Conservation (phyloP, 2,329 filamentous ascomycete species). For the Metarhizium guizhouense region DNA sequence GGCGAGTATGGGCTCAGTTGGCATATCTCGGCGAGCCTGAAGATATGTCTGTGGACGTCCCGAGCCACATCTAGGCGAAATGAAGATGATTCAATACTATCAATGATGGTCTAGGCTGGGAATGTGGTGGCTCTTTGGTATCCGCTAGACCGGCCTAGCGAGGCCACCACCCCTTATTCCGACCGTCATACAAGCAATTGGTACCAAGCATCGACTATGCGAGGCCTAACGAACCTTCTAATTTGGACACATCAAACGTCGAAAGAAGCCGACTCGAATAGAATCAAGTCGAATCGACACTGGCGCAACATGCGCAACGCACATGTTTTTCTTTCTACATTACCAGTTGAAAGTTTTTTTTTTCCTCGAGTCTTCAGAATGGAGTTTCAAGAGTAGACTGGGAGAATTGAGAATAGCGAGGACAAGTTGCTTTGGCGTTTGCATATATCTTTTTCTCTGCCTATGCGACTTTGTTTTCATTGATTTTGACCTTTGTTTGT, state of each 20-base stretch:
- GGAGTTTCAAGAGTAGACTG: constrained; percentile 8
- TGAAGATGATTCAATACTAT: neutral
- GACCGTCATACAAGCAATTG: neutral
- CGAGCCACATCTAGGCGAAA: neutral
- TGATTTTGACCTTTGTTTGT: neutral
- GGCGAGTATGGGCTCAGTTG: constrained; percentile 76
- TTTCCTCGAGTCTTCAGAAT: neutral
- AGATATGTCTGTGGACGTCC: constrained; percentile 22
- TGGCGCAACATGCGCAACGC: neutral
- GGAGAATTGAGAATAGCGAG: constrained; percentile 2
- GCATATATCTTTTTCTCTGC: constrained; percentile 4
- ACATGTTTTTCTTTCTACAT: neutral
- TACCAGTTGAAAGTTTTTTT: neutral
- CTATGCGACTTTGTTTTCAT: neutral
- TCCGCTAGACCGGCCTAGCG: neutral
- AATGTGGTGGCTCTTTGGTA: neutral
- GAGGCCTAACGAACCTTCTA: neutral
- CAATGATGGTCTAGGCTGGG: neutral
- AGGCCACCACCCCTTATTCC: neutral
- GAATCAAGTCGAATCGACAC: neutral
- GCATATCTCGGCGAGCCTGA: constrained; percentile 49
- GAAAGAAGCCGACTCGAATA: neutral
- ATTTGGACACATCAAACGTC: neutral
- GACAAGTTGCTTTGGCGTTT: constrained; percentile 9
- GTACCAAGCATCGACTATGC: neutral